Conservation (phyloP, 352 stramenopile species). For the Phytophthora sp. region DNA sequence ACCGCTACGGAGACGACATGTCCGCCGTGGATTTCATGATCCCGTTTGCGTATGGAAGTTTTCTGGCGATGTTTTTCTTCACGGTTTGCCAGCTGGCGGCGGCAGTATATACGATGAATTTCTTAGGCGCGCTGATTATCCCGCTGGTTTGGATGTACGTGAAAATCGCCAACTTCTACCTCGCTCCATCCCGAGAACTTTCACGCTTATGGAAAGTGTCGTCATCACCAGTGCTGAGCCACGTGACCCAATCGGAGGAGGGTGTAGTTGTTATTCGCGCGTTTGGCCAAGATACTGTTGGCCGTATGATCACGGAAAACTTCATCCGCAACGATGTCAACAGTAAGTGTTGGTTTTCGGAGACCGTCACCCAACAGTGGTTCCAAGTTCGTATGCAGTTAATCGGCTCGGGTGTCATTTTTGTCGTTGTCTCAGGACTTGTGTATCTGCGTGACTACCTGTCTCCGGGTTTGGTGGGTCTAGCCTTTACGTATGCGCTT, state of each 20-base stretch:
- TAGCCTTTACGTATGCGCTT: conserved; percentile 88
- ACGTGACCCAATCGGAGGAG: conserved; percentile 36
- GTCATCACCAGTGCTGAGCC: conserved; percentile 48
- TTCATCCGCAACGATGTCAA: conserved; percentile 37
- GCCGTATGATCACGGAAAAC: conserved; percentile 29
- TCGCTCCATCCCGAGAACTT: conserved; percentile 48
- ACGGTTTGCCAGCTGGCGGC: conserved; percentile 77
- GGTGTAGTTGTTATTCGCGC: conserved; percentile 45
- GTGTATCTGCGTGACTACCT: conserved; percentile 37
- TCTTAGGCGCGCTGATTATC: conserved; percentile 75
- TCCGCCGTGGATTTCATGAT: conserved; percentile 86
- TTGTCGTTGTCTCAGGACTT: conserved; percentile 41
- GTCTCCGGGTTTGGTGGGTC: conserved; percentile 69
- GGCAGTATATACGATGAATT: conserved; percentile 78
- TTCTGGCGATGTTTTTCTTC: conserved; percentile 67
- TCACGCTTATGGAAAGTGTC: conserved; percentile 42
- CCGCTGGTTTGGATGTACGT: conserved; percentile 87
- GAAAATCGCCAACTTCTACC: too few relatives aligned
- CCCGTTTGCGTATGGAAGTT: conserved; percentile 29
- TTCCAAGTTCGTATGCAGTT: conserved; percentile 56
- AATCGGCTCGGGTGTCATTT: conserved; percentile 43
- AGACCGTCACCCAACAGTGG: conserved; percentile 42
- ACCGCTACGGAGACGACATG: conserved; percentile 91
- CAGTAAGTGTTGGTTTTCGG: conserved; percentile 30
- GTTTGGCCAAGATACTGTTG: conserved; percentile 35